Base-by-base conservation (phyloP, 345 rosid species). In the Populus euphratica region DNA sequence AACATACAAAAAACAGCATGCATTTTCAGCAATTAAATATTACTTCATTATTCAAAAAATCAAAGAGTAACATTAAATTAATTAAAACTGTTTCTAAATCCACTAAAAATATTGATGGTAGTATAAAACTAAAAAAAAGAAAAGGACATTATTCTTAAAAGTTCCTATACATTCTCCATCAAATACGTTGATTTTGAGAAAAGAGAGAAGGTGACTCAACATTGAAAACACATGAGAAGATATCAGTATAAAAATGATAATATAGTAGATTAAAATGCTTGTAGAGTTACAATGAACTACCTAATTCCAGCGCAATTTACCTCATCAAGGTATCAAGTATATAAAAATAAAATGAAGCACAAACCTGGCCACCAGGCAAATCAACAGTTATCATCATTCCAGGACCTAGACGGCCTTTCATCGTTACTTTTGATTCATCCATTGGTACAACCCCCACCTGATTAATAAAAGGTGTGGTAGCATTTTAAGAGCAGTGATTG, bases 331-430 rank as follows among this genome's bases (percentile, higher is more conserved):
- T 47, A 80, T 21, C 31, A 38, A 68, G 38, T 18, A 47, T 11
- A 27, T 62, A 27, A 38, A 72, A 31, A 64, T 11, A 74, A 68
- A 75, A 78, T 38, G 76, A 50, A 50, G 75, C 79, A 89, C 92
- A 69, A 72, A 93, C 99, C 99, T 93, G 94, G 77, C 99, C 99
- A 86, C 85, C 85, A 59, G 73, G 84, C 83, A 96, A 81, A 86
- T 96, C 98, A 77, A 86, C 99, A 70, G 94, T 75, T 80, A 96
- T 96, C 99, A 96, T 96, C 99, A 96, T 96, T 79, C 99, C 99
- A 25, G 99, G 99, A 81, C 99, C 99, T 44, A 96, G 87, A 74
- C 98, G 95, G 61, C 98, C 99, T 85, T 96, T 96, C 96, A 89
- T 89, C 7, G 84, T 90, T 69, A 96, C 90, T 85, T 93, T 96